Conservation (phyloP, 2,329 filamentous ascomycete species). For the Nigrospora osmanthi region DNA sequence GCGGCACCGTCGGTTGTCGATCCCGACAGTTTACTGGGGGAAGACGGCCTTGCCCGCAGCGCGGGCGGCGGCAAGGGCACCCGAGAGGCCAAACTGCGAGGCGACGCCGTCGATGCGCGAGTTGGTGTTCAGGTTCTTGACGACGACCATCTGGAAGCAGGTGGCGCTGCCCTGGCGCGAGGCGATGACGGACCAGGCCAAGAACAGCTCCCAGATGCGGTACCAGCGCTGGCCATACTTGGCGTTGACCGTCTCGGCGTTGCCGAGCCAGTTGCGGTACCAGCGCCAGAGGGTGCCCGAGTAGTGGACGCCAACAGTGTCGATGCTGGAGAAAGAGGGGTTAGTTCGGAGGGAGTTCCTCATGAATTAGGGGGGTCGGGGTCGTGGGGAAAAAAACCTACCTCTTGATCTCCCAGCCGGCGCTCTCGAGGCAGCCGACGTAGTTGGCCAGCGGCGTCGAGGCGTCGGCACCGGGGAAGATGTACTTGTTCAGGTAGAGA, state of each 20-base stretch:
- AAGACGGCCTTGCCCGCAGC: slow-evolving; percentile 3
- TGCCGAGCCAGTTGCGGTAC: slow-evolving; percentile 96
- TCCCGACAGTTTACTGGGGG: background rate
- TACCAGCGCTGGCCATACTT: slow-evolving; percentile 93
- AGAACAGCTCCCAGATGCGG: slow-evolving; percentile 89
- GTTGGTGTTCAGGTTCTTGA: slow-evolving; percentile 85
- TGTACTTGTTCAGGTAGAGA: slow-evolving; percentile 97
- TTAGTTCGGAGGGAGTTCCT: background rate
- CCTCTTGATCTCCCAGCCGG: slow-evolving; percentile 80
- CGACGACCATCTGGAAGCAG: slow-evolving; percentile 78
- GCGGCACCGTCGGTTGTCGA: too few relatives aligned
- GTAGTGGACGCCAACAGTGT: slow-evolving; percentile 92
- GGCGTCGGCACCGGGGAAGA: slow-evolving; percentile 91
- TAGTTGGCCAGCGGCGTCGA: slow-evolving; percentile 84
- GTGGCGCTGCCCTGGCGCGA: slow-evolving; percentile 78
- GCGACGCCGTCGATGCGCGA: slow-evolving; percentile 71
- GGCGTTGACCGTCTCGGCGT: slow-evolving; percentile 79
- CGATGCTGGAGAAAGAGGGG: slow-evolving; percentile 38
- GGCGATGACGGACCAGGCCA: slow-evolving; percentile 76
- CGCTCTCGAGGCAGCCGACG: slow-evolving; percentile 71
- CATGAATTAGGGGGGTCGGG: background rate
- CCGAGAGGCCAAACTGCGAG: slow-evolving; percentile 56
- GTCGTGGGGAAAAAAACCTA: background rate
- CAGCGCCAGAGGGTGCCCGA: slow-evolving; percentile 90
- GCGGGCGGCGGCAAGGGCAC: slow-evolving; percentile 2